Evolutionary conservation across 495 filamentous ascomycete species (phyloP).

Genomic region (Penicillium simplicissimum): DNA sequence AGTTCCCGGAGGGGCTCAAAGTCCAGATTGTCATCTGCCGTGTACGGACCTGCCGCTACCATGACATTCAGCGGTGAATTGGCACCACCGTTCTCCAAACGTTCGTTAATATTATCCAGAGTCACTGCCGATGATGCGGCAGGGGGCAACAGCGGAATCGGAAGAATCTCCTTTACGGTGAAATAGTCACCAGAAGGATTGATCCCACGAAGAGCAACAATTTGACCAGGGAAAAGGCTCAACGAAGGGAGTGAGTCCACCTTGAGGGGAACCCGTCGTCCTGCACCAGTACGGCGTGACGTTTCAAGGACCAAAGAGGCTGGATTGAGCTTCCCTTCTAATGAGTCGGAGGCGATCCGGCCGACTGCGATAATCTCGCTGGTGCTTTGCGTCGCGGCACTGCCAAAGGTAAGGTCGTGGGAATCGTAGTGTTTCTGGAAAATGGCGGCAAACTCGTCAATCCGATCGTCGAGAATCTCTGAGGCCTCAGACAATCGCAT

Average conservation of each 20-base stretch:
- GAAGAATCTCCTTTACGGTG: conserved; percentile 72
- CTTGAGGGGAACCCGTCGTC: conserved; percentile 76
- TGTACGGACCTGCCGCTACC: conserved; percentile 84
- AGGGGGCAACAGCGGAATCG: conserved; percentile 67
- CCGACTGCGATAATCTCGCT: conserved; percentile 88
- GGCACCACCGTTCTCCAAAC: conserved; percentile 58
- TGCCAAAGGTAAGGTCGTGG: conserved; percentile 82
- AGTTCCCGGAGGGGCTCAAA: conserved; percentile 84
- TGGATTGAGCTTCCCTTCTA: conserved; percentile 79
- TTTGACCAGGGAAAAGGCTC: conserved; percentile 94
- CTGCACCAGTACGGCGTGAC: conserved; percentile 80
- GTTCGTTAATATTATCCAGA: conserved; percentile 64
- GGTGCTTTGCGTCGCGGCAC: conserved; percentile 78
- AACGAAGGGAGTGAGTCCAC: conserved; percentile 65
- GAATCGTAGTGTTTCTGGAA: conserved; percentile 75
- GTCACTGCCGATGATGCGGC: conserved; percentile 62
- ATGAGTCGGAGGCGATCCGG: conserved; percentile 81
- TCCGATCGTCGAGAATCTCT: conserved; percentile 90
- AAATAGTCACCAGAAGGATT: conserved; percentile 88
- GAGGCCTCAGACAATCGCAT: conserved; percentile 92
- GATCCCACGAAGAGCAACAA: conserved; percentile 80
- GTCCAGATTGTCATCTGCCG: conserved; percentile 83
- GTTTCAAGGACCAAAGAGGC: conserved; percentile 86
- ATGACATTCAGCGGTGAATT: conserved; percentile 71
- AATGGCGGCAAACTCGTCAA: conserved; percentile 77